Evolutionary conservation across 1,139 yeast genomes (phyloP).

Genomic region (Debaryomyces coudertii): DNA sequence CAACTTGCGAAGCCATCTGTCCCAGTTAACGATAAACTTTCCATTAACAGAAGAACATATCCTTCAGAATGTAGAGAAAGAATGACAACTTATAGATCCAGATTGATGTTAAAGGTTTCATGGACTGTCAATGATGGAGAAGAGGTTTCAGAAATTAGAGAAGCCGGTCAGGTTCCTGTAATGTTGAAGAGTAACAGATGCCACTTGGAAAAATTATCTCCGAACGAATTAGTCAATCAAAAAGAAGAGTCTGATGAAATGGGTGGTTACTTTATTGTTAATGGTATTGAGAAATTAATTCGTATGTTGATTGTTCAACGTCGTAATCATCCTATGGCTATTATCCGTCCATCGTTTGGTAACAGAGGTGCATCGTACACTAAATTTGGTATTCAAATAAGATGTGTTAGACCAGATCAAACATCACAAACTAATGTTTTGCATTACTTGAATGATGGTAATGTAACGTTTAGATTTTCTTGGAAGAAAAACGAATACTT

Average conservation of each 20-base stretch:
- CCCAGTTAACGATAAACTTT: slow-evolving; percentile 71
- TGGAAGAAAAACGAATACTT: slow-evolving; percentile 96
- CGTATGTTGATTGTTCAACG: slow-evolving; percentile 98
- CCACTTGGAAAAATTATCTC: slow-evolving; percentile 81
- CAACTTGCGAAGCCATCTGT: slow-evolving; percentile 85
- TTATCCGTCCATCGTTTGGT: slow-evolving; percentile 90
- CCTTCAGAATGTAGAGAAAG: slow-evolving; percentile 94
- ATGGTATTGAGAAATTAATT: slow-evolving; percentile 94
- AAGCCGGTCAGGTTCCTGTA: slow-evolving; percentile 88
- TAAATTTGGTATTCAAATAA: slow-evolving; percentile 88
- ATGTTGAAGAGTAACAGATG: slow-evolving; percentile 92
- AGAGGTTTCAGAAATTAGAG: slow-evolving; percentile 78
- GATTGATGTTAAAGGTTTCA: slow-evolving; percentile 72
- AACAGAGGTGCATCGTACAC: slow-evolving; percentile 93
- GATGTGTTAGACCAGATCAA: slow-evolving; percentile 95
- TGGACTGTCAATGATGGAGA: slow-evolving; percentile 91
- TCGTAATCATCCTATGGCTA: slow-evolving; percentile 97
- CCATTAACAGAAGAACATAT: slow-evolving; percentile 77
- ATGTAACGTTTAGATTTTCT: slow-evolving; percentile 92
- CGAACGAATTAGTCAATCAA: slow-evolving; percentile 72
- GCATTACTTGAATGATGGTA: slow-evolving; percentile 95
- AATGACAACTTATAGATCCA: slow-evolving; percentile 73
- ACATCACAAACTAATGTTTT: slow-evolving; percentile 95
- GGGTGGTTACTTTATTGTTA: slow-evolving; percentile 95
- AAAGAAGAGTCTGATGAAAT: slow-evolving; percentile 94